Conservation (phyloP, 176 grass and related monocot species). For the Canna indica region DNA sequence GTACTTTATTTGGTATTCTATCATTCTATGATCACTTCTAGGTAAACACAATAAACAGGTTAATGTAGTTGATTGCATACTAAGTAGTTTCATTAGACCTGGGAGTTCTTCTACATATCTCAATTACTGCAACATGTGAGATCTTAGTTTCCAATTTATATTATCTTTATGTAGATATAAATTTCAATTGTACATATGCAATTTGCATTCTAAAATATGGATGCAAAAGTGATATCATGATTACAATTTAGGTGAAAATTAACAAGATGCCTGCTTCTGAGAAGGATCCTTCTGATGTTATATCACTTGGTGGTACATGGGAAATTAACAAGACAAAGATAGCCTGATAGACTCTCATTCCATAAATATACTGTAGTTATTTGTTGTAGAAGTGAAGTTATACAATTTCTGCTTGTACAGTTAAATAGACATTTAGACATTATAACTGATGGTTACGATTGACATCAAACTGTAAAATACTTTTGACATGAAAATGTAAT, state of each 20-base stretch:
- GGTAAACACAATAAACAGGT: background rate
- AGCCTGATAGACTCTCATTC: background rate
- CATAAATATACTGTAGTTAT: background rate
- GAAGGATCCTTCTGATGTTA: background rate
- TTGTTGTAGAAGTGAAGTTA: background rate
- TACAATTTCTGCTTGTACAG: background rate
- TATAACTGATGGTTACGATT: background rate
- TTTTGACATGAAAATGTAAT: background rate
- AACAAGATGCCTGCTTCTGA: background rate
- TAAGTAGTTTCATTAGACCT: background rate
- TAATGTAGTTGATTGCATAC: background rate
- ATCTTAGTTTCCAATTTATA: background rate
- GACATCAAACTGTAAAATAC: background rate
- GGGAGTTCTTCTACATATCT: no score
- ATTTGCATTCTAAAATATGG: background rate
- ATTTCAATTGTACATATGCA: background rate
- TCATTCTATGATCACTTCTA: background rate
- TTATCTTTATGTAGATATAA: background rate
- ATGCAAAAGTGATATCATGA: background rate
- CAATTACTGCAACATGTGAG: background rate
- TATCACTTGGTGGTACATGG: background rate
- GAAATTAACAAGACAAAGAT: background rate
- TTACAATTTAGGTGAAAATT: background rate
- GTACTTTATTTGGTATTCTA: background rate
- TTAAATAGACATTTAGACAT: background rate